These are phyloP conservation scores for Xylaria grammica DNA, from an alignment of 495 filamentous ascomycete genomes.

Conservation along the genomic window DNA sequence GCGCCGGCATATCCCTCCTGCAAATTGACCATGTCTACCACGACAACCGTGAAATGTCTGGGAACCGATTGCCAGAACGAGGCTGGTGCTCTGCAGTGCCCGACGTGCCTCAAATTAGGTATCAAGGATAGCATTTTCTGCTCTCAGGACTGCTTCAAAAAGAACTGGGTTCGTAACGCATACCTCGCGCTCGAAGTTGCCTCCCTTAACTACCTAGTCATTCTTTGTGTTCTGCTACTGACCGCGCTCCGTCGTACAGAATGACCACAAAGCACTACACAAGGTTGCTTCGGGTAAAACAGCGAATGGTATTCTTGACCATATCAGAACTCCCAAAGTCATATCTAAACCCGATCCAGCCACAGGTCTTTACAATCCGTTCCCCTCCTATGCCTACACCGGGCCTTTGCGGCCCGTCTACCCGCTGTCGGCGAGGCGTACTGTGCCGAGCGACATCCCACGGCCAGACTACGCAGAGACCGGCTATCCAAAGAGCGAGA, in stretches of 20 bases:
- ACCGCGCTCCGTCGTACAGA: constrained; percentile 50
- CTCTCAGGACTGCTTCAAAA: constrained; percentile 98
- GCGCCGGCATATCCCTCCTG: constrained; percentile 7
- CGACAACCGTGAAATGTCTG: constrained; percentile 67
- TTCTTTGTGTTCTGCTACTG: constrained; percentile 15
- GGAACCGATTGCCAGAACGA: constrained; percentile 84
- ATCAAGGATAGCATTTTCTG: constrained; percentile 93
- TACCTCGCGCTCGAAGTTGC: constrained; percentile 1
- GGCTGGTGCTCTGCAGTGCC: constrained; percentile 85
- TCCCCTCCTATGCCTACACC: constrained; percentile 81
- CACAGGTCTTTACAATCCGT: constrained; percentile 87
- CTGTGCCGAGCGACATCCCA: constrained; percentile 79
- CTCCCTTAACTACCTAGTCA: neutral
- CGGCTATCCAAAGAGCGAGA: constrained; percentile 82
- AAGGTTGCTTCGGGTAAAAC: constrained; percentile 58
- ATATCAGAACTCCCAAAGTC: constrained; percentile 71
- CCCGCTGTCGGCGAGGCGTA: constrained; percentile 75
- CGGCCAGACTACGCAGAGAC: constrained; percentile 84
- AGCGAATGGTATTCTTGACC: constrained; percentile 76
- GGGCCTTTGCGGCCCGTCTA: constrained; percentile 86
- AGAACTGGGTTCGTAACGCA: constrained; percentile 80
- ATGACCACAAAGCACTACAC: constrained; percentile 84
- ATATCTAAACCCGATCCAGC: constrained; percentile 90
- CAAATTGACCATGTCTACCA: constrained; percentile 45
- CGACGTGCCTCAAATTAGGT: constrained; percentile 87